A percentile compares a stretch with the other conserved stretches of the same genome.
Conservation (phyloP, 2,329 filamentous ascomycete species). For the Talaromyces sp. region DNA sequence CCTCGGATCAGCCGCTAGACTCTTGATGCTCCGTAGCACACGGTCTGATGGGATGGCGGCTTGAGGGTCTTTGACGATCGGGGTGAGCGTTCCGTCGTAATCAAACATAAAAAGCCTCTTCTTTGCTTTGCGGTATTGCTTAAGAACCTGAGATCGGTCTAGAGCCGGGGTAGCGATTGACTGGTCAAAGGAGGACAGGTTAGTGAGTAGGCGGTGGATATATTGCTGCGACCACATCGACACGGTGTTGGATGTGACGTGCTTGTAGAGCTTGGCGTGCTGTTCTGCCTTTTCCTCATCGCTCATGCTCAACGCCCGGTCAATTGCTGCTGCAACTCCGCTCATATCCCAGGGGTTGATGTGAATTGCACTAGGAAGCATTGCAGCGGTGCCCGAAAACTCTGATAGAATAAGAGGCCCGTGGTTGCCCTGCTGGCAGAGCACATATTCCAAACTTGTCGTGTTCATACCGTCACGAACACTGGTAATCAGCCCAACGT, state of each 20-base stretch:
- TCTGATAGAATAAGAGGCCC: conserved; percentile 91
- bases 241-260: conserved; percentile 81
- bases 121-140: conserved; percentile 66
- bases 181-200: conserved; percentile 71
- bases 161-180: conserved; percentile 74
- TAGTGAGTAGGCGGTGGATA: conserved; percentile 70
- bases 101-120: conserved; percentile 97
- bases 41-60: conserved; percentile 82
- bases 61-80: conserved; percentile 87
- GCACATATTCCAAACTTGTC: conserved; percentile 87
- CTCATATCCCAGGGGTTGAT: conserved; percentile 94
- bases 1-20: conserved; percentile 68
- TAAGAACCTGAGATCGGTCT: conserved; percentile 66
- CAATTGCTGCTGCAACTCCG: conserved; percentile 77
- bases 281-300: conserved; percentile 59
- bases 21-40: conserved; percentile 72
- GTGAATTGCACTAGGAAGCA: conserved; percentile 77
- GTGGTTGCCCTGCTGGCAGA: conserved; percentile 81
- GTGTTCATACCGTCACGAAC: conserved; percentile 98
- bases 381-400: conserved; percentile 90
- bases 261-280: conserved; percentile 70
- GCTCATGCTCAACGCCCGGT: conserved; percentile 73
- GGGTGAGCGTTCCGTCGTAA: conserved; percentile 94
- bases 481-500: conserved; percentile 91
- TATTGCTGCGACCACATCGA: conserved; percentile 80